Conservation (phyloP, 106 monocot genomes). For the Dioscorea alata region DNA sequence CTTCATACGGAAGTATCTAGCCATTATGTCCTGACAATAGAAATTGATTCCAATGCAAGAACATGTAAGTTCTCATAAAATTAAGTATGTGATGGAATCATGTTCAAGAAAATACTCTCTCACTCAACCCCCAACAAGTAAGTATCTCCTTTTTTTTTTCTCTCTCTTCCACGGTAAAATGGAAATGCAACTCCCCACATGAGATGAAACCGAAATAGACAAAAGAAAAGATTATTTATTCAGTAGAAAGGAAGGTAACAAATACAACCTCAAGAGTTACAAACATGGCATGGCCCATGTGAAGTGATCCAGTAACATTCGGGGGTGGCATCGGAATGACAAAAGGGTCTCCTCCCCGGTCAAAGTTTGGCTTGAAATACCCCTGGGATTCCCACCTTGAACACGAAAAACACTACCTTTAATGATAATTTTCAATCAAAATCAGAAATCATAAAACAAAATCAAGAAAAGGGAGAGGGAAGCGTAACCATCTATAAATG, state of each 20-base stretch:
- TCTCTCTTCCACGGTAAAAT: no score
- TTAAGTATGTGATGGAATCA: no score
- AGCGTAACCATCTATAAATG: constrained; percentile 82
- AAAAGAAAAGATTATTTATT: no score
- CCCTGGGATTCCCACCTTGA: constrained; percentile 95
- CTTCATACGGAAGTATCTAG: constrained; percentile 93
- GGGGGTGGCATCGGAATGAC: constrained; percentile 99
- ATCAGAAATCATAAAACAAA: constrained; percentile 1
- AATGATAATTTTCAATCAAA: no score
- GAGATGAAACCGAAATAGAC: no score
- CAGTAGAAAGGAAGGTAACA: no score
- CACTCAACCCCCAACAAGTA: no score
- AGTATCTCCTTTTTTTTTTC: no score
- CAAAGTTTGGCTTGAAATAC: constrained; percentile 88
- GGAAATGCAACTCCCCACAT: no score
- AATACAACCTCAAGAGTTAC: constrained; percentile 88
- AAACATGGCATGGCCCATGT: constrained; percentile 99
- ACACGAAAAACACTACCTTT: no score
- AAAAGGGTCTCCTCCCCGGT: constrained; percentile 79
- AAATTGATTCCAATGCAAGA: neutral
- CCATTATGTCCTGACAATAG: constrained; percentile 79
- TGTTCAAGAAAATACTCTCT: no score
- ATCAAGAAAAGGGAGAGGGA: neutral
- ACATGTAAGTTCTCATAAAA: no score
- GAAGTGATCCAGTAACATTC: constrained; percentile 93